Evolutionary conservation across 495 filamentous ascomycete genomes (phyloP), one percentile per base, ranked within the genome.

Genomic region (Hyaloscypha finlandica): DNA sequence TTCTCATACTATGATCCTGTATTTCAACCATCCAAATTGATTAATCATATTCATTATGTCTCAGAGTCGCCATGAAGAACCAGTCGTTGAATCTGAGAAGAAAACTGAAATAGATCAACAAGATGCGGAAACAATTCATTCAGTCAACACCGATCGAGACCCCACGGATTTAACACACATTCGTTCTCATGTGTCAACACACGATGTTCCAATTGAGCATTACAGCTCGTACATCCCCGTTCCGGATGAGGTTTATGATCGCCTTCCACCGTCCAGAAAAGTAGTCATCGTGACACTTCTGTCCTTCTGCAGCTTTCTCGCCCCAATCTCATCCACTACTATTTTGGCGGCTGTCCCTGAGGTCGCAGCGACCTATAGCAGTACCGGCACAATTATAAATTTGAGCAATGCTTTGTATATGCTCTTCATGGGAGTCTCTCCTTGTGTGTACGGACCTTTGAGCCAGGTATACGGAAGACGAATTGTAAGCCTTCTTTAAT

Each of bases 281-380:
- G 71, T 80, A 1, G 59, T 86, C 61, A 89, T 92, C 66, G 86
- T 89, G 37, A 76, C 75, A n/a, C 78, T 90, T 4, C 75, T 91
- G 25, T 85, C 88, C 0, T 88, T 86, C 70, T 89, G 86, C 76
- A 81, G 86, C 5, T 90, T 92, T 60, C 78, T 92, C 30, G 85
- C 89, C 19, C 89, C 89, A 0, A 85, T 91, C 8, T 88, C 86
- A 6, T 88, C 84, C 39, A 92, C 89, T 0, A 86, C 86, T 0
- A 88, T 92, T 53, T 76, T 92, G n/a, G 81, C 89, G 8, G 90
- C 88, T 35, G 80, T 88, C 12, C 88, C 89, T 1, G 89, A 92
- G 71, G 83, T 92, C 4, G 88, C 88, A 4, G 75, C 70, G 12
- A 85, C 85, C 14, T 92, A 84, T 66, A 62, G 77, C 31, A 90